A percentile compares a stretch with the other conserved stretches of the same genome.
Evolutionary conservation across 805 yeast species (phyloP).

Genomic region (Starmera dryadoides): DNA sequence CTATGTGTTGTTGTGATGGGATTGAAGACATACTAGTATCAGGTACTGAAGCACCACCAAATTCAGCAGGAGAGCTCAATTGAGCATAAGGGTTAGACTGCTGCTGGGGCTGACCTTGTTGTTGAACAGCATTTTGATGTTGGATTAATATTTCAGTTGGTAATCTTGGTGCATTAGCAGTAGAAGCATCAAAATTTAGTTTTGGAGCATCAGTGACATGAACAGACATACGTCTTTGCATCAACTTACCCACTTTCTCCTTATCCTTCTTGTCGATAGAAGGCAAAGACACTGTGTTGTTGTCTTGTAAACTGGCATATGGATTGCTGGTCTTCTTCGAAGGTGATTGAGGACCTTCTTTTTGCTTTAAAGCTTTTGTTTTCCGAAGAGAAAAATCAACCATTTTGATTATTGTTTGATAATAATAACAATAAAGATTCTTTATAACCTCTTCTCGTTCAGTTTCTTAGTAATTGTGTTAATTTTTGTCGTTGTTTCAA

Average conservation of each 20-base stretch:
- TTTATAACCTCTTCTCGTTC: too few relatives aligned
- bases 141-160: constrained; percentile 18
- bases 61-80: constrained; percentile 22
- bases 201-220: constrained; percentile 18
- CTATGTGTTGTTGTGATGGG: constrained; percentile 1
- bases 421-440: too few relatives aligned
- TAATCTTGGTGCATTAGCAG: constrained; percentile 18
- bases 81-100: constrained; percentile 22
- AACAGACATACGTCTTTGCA: constrained; percentile 38
- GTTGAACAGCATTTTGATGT: constrained; percentile 6
- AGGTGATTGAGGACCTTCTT: constrained; percentile 8
- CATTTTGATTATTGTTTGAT: too few relatives aligned
- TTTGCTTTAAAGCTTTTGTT: constrained; percentile 14
- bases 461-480: too few relatives aligned
- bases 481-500: too few relatives aligned
- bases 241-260: constrained; percentile 31
- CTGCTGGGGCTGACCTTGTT: constrained; percentile 9
- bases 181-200: constrained; percentile 2
- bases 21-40: too few relatives aligned
- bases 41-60: constrained; percentile 12
- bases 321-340: constrained; percentile 14
- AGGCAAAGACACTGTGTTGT: constrained; percentile 16
- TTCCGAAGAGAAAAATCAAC: constrained; percentile 27
- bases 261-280: constrained; percentile 26
- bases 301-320: constrained; percentile 14